Conservation (phyloP, 129 eudicot genomes). For the Silybum marianum region DNA sequence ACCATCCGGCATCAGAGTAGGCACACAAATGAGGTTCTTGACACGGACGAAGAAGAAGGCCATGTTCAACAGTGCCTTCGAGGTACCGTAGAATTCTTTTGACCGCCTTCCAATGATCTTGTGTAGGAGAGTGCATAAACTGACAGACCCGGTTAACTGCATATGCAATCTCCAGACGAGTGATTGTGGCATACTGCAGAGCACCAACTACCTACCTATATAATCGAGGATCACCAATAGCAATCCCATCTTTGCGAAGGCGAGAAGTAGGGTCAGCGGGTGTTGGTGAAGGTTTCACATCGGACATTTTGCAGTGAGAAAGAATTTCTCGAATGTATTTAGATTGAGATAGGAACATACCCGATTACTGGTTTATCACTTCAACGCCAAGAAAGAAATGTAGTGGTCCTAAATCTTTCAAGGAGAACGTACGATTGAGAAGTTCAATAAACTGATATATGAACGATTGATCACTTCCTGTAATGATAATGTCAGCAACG, state of each 20-base stretch:
- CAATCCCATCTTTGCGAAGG: not conserved
- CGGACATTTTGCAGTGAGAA: not conserved
- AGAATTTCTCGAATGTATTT: not conserved
- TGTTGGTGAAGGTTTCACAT: not conserved
- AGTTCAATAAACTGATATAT: not conserved
- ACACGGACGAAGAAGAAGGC: too few relatives aligned
- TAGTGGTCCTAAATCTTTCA: conserved; percentile 2
- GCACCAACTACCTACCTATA: not conserved
- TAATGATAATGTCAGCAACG: conserved; percentile 2
- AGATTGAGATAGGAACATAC: not conserved
- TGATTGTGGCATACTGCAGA: too few relatives aligned
- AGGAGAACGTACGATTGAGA: not conserved
- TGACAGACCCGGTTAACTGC: too few relatives aligned
- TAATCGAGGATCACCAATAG: not conserved
- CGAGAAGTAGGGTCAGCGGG: not conserved
- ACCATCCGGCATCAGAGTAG: too few relatives aligned
- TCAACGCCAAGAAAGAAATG: not conserved
- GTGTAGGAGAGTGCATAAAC: too few relatives aligned
- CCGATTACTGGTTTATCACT: not conserved
- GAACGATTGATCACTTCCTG: not conserved
- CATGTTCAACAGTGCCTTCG: too few relatives aligned
- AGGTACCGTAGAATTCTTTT: too few relatives aligned
- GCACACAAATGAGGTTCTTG: too few relatives aligned
- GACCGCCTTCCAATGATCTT: too few relatives aligned
- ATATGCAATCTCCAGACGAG: too few relatives aligned